Conservation (phyloP, 805 yeast species). For the Tetrapisispora fleetii region DNA sequence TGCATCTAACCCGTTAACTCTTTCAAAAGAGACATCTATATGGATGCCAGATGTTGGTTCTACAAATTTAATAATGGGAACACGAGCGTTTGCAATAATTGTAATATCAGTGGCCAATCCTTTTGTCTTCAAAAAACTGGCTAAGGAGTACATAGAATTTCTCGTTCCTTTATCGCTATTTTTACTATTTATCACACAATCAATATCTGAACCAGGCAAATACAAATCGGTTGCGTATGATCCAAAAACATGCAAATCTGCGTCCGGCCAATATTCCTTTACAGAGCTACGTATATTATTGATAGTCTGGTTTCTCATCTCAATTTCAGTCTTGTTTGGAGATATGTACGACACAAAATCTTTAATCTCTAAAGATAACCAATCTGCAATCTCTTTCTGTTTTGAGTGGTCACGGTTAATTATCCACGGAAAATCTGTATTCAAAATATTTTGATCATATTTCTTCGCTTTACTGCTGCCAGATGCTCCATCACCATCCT, state of each 20-base stretch:
- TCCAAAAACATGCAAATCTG: constrained; percentile 81
- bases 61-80: constrained; percentile 86
- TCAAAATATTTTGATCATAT: neutral
- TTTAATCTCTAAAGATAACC: constrained; percentile 77
- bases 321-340: constrained; percentile 68
- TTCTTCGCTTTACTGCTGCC: neutral
- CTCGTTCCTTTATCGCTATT: constrained; percentile 50
- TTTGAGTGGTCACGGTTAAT: constrained; percentile 65
- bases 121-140: constrained; percentile 54
- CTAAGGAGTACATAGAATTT: constrained; percentile 57
- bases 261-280: constrained; percentile 59
- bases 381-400: constrained; percentile 70
- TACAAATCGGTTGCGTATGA: constrained; percentile 90
- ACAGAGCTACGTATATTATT: constrained; percentile 45
- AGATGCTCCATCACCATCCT: neutral
- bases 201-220: constrained; percentile 94
- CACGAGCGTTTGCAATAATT: constrained; percentile 83
- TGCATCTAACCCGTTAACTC: constrained; percentile 72
- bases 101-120: constrained; percentile 63
- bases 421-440: constrained; percentile 56
- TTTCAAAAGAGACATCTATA: constrained; percentile 85
- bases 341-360: constrained; percentile 81
- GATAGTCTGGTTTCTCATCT: constrained; percentile 58
- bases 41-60: constrained; percentile 63
- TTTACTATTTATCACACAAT: constrained; percentile 71